Evolutionary conservation across 345 rosid genomes (phyloP).

Genomic region (Nasturtium officinale): DNA sequence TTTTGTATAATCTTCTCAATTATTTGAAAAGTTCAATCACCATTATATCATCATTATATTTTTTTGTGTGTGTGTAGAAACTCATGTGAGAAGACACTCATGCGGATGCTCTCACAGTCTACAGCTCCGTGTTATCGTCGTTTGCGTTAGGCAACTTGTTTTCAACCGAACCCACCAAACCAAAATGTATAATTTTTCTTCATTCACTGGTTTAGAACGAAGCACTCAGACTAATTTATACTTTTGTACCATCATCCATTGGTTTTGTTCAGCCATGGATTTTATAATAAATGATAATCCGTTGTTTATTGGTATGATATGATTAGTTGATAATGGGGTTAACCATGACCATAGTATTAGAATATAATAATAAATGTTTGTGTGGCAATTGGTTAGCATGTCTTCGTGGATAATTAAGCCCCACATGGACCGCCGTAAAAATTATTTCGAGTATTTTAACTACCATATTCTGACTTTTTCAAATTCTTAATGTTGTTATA

Average conservation of each 20-base stretch:
- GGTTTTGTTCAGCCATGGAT: neutral
- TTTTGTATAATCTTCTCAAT: too few species aligned
- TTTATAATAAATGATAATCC: neutral
- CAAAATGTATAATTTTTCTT: neutral
- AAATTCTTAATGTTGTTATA: neutral
- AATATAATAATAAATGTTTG: neutral
- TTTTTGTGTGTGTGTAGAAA: too few species aligned
- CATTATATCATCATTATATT: too few species aligned
- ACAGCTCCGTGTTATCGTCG: neutral
- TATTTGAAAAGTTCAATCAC: too few species aligned
- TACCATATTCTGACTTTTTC: constrained; percentile 18
- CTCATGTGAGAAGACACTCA: too few species aligned
- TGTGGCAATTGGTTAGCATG: constrained; percentile 29
- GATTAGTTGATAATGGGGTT: neutral
- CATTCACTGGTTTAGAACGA: neutral
- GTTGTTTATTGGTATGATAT: neutral
- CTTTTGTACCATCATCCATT: neutral
- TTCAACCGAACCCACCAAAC: neutral
- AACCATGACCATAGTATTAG: neutral
- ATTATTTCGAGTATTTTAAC: constrained; percentile 20
- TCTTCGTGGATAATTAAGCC: constrained; percentile 19
- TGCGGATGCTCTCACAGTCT: neutral
- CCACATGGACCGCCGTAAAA: constrained; percentile 24
- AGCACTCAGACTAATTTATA: neutral
- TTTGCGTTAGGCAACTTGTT: neutral